phyloP scores from a whole-genome alignment of 306 rosid genomes.

The Aeschynomene evenia region DNA sequence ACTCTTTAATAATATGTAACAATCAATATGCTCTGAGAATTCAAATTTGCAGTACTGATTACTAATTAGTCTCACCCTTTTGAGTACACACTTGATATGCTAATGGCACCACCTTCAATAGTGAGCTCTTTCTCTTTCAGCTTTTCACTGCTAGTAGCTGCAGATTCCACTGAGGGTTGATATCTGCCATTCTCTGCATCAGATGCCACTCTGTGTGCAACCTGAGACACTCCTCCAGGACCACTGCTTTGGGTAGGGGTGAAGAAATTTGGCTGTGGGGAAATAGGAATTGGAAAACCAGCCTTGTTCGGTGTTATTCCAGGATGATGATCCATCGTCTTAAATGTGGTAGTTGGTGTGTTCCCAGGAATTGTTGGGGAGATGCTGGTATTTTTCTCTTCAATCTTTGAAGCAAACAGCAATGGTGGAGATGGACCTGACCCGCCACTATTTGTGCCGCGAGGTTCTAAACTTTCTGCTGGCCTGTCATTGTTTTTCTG shows the following conservation, averaged over 20 bases:
- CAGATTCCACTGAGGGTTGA: slow-evolving; percentile 45
- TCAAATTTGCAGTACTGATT: too few species aligned
- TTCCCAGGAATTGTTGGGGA: slow-evolving; percentile 56
- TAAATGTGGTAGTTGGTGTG: slow-evolving; percentile 58
- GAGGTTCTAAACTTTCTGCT: slow-evolving; percentile 58
- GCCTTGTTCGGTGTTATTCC: slow-evolving; percentile 53
- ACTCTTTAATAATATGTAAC: slow-evolving; percentile 6
- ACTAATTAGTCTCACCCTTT: slow-evolving; percentile 96
- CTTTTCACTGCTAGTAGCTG: slow-evolving; percentile 59
- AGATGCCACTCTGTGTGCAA: slow-evolving; percentile 47
- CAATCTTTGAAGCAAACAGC: slow-evolving; percentile 58
- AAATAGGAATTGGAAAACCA: slow-evolving; percentile 49
- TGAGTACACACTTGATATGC: slow-evolving; percentile 88
- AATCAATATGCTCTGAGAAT: slow-evolving; percentile 18
- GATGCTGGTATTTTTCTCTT: slow-evolving; percentile 51
- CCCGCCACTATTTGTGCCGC: slow-evolving; percentile 48
- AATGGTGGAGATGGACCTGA: slow-evolving; percentile 61
- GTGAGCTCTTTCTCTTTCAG: slow-evolving; percentile 75
- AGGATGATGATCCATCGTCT: slow-evolving; percentile 53
- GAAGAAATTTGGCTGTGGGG: slow-evolving; percentile 60
- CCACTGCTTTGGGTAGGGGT: slow-evolving; percentile 41
- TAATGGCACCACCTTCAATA: slow-evolving; percentile 83
- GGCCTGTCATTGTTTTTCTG: slow-evolving; percentile 69
- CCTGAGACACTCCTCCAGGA: slow-evolving; percentile 47
- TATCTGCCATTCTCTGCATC: slow-evolving; percentile 51